Evolutionary conservation across 2,329 filamentous ascomycete species (phyloP).

Genomic region (Periconia macrospinosa): DNA sequence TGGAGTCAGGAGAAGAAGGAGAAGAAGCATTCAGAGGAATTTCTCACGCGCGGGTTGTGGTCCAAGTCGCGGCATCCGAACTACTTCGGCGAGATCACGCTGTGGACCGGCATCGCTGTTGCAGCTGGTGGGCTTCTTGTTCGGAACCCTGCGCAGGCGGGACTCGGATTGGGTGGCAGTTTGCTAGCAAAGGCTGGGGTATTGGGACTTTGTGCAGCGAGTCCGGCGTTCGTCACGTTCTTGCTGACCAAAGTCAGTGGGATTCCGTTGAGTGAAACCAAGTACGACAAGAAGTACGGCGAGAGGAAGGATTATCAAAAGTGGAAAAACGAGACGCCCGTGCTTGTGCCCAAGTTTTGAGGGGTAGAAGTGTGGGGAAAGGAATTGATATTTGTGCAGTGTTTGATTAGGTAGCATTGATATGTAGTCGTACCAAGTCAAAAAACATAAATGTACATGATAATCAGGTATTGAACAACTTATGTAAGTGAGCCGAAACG

Average conservation of each 20-base stretch:
- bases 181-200: slow-evolving; percentile 48
- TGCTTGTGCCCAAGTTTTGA: slow-evolving; percentile 63
- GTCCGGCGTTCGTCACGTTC: slow-evolving; percentile 66
- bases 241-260: slow-evolving; percentile 66
- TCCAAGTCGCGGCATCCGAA: slow-evolving; percentile 65
- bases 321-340: slow-evolving; percentile 69
- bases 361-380: too few species aligned
- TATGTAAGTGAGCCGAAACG: too few species aligned
- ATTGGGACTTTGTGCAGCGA: slow-evolving; percentile 56
- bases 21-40: slow-evolving; percentile 69
- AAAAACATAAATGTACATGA: too few species aligned
- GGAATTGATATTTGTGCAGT: too few species aligned
- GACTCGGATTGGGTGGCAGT: slow-evolving; percentile 56
- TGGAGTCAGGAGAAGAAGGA: slow-evolving; percentile 65
- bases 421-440: too few species aligned
- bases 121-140: slow-evolving; percentile 60
- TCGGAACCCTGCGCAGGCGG: slow-evolving; percentile 56
- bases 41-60: slow-evolving; percentile 67
- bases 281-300: slow-evolving; percentile 68
- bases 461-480: too few species aligned
- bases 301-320: slow-evolving; percentile 66
- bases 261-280: slow-evolving; percentile 67
- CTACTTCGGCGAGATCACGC: slow-evolving; percentile 71
- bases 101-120: slow-evolving; percentile 70
- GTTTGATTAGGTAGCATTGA: too few species aligned